These are phyloP conservation scores for Alopecurus myosuroides DNA, from an alignment of 176 grass and related monocot genomes.

Conservation along the genomic window DNA sequence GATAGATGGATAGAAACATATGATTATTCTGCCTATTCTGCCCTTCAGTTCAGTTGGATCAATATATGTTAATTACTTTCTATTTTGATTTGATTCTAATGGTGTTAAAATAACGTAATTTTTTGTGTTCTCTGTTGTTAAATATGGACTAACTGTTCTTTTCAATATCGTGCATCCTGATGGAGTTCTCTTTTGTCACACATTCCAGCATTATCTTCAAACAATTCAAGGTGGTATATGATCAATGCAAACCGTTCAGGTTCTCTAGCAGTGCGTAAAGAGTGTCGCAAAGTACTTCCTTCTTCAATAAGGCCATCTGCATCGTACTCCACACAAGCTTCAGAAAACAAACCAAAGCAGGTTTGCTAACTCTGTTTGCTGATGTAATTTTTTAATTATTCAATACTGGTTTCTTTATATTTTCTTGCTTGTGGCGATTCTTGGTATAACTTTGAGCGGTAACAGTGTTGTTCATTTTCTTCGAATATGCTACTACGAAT, in stretches of 20 bases:
- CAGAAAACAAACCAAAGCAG: constrained; percentile 68
- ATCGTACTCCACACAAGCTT: constrained; percentile 80
- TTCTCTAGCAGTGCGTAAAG: constrained; percentile 25
- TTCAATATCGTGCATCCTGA: neutral
- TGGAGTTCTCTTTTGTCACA: constrained; percentile 9
- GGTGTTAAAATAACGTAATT: neutral
- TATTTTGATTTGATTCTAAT: neutral
- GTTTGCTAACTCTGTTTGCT: constrained; percentile 28
- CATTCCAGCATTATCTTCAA: constrained; percentile 27
- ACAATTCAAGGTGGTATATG: constrained; percentile 41
- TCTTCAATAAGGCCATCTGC: constrained; percentile 50
- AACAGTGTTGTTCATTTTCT: neutral
- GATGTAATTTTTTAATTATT: neutral
- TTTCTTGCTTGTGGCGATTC: neutral
- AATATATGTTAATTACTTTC: neutral
- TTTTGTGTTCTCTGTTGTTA: constrained; percentile 13
- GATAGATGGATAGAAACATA: neutral
- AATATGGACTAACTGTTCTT: neutral
- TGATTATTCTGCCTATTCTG: neutral
- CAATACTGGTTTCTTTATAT: neutral
- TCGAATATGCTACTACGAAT: neutral
- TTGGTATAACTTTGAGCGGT: neutral
- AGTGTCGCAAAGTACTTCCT: constrained; percentile 24
- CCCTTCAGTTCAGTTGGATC: neutral
- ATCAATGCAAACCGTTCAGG: constrained; percentile 35